These are phyloP conservation scores for Cladosporium sp. DNA, from an alignment of 2,329 filamentous ascomycete genomes.

Conservation along the genomic window DNA sequence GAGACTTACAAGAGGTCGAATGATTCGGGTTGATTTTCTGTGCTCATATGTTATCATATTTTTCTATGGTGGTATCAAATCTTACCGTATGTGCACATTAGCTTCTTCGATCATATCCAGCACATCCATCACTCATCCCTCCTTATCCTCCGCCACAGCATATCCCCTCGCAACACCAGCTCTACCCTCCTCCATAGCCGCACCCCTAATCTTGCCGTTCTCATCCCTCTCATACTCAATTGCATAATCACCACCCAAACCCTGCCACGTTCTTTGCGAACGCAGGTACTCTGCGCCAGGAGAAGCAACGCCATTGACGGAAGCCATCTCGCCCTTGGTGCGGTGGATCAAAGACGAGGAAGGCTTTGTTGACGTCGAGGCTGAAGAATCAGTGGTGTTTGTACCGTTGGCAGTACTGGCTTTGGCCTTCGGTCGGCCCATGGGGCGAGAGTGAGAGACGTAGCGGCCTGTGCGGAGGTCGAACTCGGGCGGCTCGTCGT, in stretches of 20 bases:
- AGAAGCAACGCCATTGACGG: constrained; percentile 82
- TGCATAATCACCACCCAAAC: constrained; percentile 82
- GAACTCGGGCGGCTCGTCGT: constrained; percentile 73
- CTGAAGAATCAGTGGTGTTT: constrained; percentile 20
- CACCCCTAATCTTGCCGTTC: constrained; percentile 52
- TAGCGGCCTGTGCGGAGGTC: constrained; percentile 87
- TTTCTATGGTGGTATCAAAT: background rate
- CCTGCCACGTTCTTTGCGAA: constrained; percentile 84
- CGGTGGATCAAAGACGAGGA: constrained; percentile 62
- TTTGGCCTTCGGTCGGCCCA: constrained; percentile 42
- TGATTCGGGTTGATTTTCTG: background rate
- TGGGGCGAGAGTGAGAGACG: constrained; percentile 74
- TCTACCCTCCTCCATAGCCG: constrained; percentile 78
- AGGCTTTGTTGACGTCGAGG: constrained; percentile 13
- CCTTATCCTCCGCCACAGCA: constrained; percentile 62
- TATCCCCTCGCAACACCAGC: constrained; percentile 90
- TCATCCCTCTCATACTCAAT: constrained; percentile 61
- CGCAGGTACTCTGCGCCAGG: constrained; percentile 86
- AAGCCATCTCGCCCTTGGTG: constrained; percentile 69
- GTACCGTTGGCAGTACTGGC: constrained; percentile 24
- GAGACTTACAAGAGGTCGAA: background rate
- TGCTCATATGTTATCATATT: background rate
- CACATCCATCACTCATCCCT: constrained; percentile 6
- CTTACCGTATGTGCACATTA: background rate
- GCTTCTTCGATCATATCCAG: background rate